A percentile compares a stretch with the other conserved stretches of the same genome.
Conservation (phyloP, 2,329 filamentous ascomycete genomes). For the Macrophomina pseudophaseolina region DNA sequence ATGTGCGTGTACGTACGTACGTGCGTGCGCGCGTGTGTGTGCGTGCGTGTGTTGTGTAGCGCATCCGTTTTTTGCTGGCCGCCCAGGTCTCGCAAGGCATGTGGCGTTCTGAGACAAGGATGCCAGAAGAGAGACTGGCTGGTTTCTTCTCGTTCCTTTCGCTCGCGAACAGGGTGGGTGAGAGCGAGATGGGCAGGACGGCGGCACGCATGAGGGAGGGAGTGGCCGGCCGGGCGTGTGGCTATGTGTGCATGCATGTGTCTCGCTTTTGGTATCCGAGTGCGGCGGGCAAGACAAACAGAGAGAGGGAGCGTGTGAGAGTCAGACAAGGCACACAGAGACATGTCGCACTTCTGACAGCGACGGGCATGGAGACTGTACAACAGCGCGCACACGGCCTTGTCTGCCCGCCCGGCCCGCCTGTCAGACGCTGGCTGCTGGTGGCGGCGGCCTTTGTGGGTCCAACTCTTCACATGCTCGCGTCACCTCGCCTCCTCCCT, state of each 20-base stretch:
- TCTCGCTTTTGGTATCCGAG: not conserved
- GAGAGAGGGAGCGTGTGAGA: no score
- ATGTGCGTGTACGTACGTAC: not conserved
- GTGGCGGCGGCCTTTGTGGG: not conserved
- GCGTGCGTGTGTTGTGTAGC: no score
- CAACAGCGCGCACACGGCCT: not conserved
- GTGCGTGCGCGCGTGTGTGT: no score
- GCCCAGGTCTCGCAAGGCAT: constrained; percentile 16
- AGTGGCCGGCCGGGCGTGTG: not conserved
- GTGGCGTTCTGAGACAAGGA: constrained; percentile 22
- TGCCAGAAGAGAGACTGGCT: not conserved
- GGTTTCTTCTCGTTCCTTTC: not conserved
- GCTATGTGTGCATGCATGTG: not conserved
- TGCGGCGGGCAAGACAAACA: not conserved
- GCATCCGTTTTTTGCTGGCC: no score
- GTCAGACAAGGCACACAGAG: not conserved
- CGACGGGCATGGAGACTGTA: not conserved
- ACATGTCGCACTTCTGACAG: constrained; percentile 22
- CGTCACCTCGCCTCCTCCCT: not conserved
- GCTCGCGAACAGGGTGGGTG: not conserved
- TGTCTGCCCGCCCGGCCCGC: not conserved
- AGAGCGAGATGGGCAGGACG: not conserved
- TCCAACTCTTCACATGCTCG: not conserved
- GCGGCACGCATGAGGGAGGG: not conserved
- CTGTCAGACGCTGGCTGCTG: constrained; percentile 15